A percentile compares a stretch with the other conserved stretches of the same genome.
Evolutionary conservation across 1,139 yeast species (phyloP).

Genomic region (Lodderomyces jiufengensis): DNA sequence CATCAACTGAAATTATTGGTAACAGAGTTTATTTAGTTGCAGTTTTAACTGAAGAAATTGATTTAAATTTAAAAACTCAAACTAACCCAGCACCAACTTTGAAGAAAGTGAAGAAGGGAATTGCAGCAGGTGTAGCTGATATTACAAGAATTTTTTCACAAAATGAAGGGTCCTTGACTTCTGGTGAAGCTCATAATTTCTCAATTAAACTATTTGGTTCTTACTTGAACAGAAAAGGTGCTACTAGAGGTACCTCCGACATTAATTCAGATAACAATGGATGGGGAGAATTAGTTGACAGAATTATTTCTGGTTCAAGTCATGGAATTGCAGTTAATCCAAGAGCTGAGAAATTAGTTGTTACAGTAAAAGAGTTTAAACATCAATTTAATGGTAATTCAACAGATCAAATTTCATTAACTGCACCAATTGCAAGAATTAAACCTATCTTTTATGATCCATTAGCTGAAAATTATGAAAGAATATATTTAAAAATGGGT

Average conservation of each 20-base stretch:
- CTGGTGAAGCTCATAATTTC: constrained; percentile 70
- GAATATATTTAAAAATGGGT: constrained; percentile 57
- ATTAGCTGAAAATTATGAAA: constrained; percentile 54
- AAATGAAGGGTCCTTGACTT: constrained; percentile 54
- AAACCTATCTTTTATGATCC: constrained; percentile 65
- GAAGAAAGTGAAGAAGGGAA: constrained; percentile 65
- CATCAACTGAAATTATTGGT: constrained; percentile 62
- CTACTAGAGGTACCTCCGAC: neutral
- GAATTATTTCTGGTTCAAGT: constrained; percentile 73
- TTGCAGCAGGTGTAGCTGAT: constrained; percentile 88
- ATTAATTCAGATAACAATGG: constrained; percentile 53
- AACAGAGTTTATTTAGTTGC: constrained; percentile 68
- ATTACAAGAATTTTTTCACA: constrained; percentile 74
- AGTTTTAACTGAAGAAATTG: constrained; percentile 59
- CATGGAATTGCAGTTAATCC: constrained; percentile 82
- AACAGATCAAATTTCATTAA: constrained; percentile 34
- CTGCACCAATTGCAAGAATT: constrained; percentile 57
- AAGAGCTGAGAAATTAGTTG: constrained; percentile 68
- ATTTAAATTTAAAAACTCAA: constrained; percentile 25
- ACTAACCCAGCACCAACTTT: constrained; percentile 24
- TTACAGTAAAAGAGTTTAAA: constrained; percentile 72
- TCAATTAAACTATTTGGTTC: constrained; percentile 72
- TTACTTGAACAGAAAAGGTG: constrained; percentile 41
- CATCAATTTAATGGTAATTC: constrained; percentile 43
- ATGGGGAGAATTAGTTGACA: constrained; percentile 85